Base-by-base conservation (phyloP, 2,329 filamentous ascomycete genomes). In the Verticillium longisporum region DNA sequence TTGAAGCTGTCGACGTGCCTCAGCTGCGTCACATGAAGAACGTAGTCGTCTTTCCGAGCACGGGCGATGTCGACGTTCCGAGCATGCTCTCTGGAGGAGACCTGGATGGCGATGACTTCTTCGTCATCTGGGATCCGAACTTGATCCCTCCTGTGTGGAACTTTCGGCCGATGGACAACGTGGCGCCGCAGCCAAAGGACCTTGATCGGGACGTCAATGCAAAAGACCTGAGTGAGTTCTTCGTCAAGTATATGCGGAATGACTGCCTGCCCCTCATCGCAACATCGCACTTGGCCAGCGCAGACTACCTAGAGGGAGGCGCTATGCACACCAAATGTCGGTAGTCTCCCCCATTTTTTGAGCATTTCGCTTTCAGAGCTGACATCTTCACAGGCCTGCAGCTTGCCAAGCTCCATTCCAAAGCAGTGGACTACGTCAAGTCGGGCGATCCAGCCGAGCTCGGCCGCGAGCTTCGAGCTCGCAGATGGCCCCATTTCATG, bases 1-100 rank as follows among this genome's bases (percentile, higher is more conserved):
- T 98, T 1, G 83, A 86, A 64, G 95, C 95, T 2, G 88, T 98
- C 3, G 83, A 98, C 66, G 81, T 87, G 1, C 84, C 87, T 0
- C 77, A 78, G n/a, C 78, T 99, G 3, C 84, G 81, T 55, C 91
- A 97, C 68, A 80, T 97, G 4, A 88, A 84, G 61, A 88, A 98
- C 70, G 90, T 96, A 0, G 88, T 98, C 1, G 92, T 98, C 0
- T 88, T 99, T 57, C 91, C 95, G 0, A 86, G 90, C 38, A 88
- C 79, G 0, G 94, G 94, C 0, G 92, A 97, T 69, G 82, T 89
- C 15, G 92, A 96, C 64, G 77, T 99, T 26, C 87, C 93, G 1
- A 92, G 90, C 68, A 98, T 98, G 94, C 92, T 95, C 65, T 97
- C 95, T 4, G 95, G 95, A 1, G 95, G 95, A 0, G 95, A 99